Evolutionary conservation across 352 stramenopile genomes (phyloP).

Genomic region (Phytophthora pluvialis): DNA sequence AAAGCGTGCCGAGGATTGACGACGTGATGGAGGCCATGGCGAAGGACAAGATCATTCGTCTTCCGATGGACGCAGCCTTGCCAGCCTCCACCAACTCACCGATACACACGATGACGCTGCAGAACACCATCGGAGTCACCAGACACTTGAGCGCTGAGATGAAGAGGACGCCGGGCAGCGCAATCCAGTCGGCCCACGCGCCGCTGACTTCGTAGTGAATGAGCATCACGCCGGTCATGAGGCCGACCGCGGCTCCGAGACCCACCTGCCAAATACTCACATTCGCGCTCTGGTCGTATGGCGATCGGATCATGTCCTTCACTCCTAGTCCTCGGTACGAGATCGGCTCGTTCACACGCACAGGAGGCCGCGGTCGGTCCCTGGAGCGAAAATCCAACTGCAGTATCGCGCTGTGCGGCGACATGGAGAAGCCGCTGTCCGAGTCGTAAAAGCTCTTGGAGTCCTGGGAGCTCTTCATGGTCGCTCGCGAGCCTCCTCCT

Average conservation of each 20-base stretch:
- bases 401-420: conserved; percentile 34
- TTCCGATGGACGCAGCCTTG: conserved; percentile 59
- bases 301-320: conserved; percentile 56
- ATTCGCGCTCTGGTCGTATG: conserved; percentile 50
- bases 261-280: conserved; percentile 56
- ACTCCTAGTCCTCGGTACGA: conserved; percentile 40
- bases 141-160: conserved; percentile 70
- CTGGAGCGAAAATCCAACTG: conserved; percentile 41
- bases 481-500: conserved; percentile 1
- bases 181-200: conserved; percentile 54
- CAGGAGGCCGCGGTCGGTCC: conserved; percentile 16
- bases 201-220: conserved; percentile 43
- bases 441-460: conserved; percentile 32
- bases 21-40: conserved; percentile 53
- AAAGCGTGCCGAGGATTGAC: conserved; percentile 48
- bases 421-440: conserved; percentile 44
- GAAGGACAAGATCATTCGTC: conserved; percentile 56
- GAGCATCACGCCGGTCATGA: conserved; percentile 53
- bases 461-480: conserved; percentile 33
- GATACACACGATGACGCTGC: conserved; percentile 66
- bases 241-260: conserved; percentile 49
- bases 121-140: conserved; percentile 76
- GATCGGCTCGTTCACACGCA: conserved; percentile 15
- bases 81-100: conserved; percentile 60
- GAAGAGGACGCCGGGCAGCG: conserved; percentile 66